Evolutionary conservation across 75 land plant species (phyloP), one percentile per base, ranked within the genome.

Genomic region (Pinus tabuliformis): DNA sequence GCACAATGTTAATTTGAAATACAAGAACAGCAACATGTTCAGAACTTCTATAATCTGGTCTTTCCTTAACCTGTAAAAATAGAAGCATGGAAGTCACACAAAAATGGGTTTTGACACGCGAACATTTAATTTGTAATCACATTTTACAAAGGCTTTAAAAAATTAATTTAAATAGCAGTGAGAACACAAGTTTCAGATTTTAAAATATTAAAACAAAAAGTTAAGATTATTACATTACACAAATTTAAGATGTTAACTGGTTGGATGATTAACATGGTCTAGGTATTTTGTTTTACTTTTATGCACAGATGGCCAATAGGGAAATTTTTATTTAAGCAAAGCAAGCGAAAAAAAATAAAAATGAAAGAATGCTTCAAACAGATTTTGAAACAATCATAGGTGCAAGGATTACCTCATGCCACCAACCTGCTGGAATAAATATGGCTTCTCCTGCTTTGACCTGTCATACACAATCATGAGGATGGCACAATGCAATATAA

Each of bases 381-480:
- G 75, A 49, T 54, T 42, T 14, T 6, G 16, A 74, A 52, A 56
- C 18, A 7, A n/a, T n/a, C 18, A 5, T 21, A 16, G 26, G 57
- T 20, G 58, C 22, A 21, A 49, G 56, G 24, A 74, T 52, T 75
- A 75, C 76, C 76, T 75, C 76, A 75, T 75, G 76, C 76, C 76
- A 75, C 76, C 76, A 75, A 30, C 76, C 76, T 58, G 61, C 76
- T 28, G 76, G 76, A 58, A 75, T 75, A 39, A 75, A 75, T 30
- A 75, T 75, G 14, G 76, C 76, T 60, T 75, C 76, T 18, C 76
- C 76, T 12, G 76, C 62, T 37, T 75, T 75, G 30, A 75, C 14
- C 76, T 75, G 60, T 57, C 61, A 28, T 21, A 61, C 9, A 6
- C 28, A 61, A 21, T 22, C 8, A 22, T 61, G 24, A 22, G 24